phyloP scores from a whole-genome alignment of 176 grass and related monocot species.

The Aegilops tauschii region DNA sequence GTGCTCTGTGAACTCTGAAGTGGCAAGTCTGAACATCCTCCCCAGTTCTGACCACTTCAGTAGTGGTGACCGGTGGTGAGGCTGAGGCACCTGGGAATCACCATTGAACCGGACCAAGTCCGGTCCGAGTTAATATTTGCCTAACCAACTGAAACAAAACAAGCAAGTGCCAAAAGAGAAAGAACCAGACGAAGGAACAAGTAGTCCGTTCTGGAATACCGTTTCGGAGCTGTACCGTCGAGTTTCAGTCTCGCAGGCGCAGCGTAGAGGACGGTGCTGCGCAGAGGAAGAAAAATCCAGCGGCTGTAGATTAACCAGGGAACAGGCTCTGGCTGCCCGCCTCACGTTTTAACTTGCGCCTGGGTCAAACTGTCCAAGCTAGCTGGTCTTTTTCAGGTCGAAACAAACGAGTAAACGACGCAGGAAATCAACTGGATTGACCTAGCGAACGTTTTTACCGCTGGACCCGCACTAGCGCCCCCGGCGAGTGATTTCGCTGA shows the following conservation, averaged over 20 bases:
- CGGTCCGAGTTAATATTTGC: neutral
- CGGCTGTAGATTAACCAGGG: slow-evolving; percentile 16
- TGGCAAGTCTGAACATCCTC: neutral
- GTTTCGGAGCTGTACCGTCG: slow-evolving; percentile 1
- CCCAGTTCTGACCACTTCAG: slow-evolving; percentile 14
- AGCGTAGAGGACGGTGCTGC: slow-evolving; percentile 14
- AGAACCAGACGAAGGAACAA: neutral
- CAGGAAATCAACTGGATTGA: neutral
- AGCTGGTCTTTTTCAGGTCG: neutral
- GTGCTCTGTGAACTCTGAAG: neutral
- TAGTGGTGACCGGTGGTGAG: neutral
- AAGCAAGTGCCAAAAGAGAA: neutral
- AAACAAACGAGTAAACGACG: neutral
- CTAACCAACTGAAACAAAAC: slow-evolving; percentile 4
- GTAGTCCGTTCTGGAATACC: neutral
- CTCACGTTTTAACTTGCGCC: neutral
- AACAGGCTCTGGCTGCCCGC: neutral
- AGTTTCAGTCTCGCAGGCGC: neutral
- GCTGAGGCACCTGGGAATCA: slow-evolving; percentile 18
- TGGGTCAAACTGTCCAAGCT: too few species aligned
- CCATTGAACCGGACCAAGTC: neutral
- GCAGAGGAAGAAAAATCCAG: neutral
- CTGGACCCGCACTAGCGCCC: too few species aligned
- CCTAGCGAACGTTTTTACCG: neutral
- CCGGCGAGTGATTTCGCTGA: too few species aligned